phyloP scores from a whole-genome alignment of 139 green algal species.

The Volvox reticuliferus region DNA sequence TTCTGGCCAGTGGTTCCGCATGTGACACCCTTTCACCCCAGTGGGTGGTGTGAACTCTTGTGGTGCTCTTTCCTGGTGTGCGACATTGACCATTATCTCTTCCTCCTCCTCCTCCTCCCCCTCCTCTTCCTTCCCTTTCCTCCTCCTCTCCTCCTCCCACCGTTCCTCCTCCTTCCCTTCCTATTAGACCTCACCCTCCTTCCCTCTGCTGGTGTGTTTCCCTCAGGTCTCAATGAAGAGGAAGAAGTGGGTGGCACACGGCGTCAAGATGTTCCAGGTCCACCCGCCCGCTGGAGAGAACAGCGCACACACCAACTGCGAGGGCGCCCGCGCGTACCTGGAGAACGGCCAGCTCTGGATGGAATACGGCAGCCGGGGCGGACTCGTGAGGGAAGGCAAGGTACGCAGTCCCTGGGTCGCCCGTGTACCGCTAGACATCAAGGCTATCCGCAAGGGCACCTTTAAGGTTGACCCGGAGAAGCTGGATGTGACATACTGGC shows the following conservation, averaged over 20 bases:
- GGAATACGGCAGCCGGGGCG: constrained; percentile 29
- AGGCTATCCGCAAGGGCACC: constrained; percentile 1
- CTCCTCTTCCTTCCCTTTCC: not conserved
- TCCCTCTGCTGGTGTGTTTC: not conserved
- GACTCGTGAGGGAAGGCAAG: not conserved
- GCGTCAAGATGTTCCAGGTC: constrained; percentile 3
- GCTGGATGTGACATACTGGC: constrained; percentile 39
- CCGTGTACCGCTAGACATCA: not conserved
- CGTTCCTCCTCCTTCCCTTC: not conserved
- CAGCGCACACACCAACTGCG: not conserved
- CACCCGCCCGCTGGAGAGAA: not conserved
- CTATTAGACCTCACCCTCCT: not conserved
- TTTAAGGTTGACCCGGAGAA: not conserved
- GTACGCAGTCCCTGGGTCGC: constrained; percentile 11
- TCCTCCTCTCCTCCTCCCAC: not conserved
- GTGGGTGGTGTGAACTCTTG: too few species aligned
- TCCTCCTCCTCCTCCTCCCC: too few species aligned
- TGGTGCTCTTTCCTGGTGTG: too few species aligned
- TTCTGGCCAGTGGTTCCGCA: too few species aligned
- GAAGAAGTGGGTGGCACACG: constrained; percentile 36
- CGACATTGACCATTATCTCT: too few species aligned
- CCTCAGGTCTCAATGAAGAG: not conserved
- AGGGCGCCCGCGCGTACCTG: constrained; percentile 31
- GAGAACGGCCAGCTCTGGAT: constrained; percentile 27
- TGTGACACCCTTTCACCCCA: too few species aligned